Evolutionary conservation across 805 yeast species (phyloP), one percentile per base, ranked within the genome.

Genomic region (Ogataea paradorogensis): DNA sequence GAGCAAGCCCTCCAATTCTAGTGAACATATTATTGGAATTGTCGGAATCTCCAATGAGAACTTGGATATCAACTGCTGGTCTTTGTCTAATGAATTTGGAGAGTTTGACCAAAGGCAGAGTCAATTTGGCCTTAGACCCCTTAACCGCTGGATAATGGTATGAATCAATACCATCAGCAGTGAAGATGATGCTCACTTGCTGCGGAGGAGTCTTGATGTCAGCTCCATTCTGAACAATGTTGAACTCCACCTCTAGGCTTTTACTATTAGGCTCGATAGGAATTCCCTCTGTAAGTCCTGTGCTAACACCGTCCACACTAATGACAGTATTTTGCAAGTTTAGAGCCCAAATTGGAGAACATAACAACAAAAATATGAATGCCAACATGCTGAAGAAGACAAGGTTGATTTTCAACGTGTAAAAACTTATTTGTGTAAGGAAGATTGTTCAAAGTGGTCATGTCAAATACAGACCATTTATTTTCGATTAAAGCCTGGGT

Each of bases 401-500:
- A 21, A 14, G 21, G 13, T 9, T 29, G 25, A 30, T 30, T 25
- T 30, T 30, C 31, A 20, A 30, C 31, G 30, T 30, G 40, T 30
- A 24, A 27, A 34, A 34, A 30, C 22, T 35, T 30, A 13, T 11
- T 21, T 25, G 24, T 20, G 25, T 13, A 6, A 16, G 6, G 20
- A 7, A 29, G 13, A 5, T 18, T n/a, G 21, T 8, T 29, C 10
- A 3, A 14, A 8, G 15, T 13, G n/a, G 6, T 18, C 20, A 18
- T 18, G 6, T 18, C 6, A 18, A 18, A 18, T 6, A 5, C 6
- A 18, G 20, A 23, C 5, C 23, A 23, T 5, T 23, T 11, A 9
- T 23, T 23, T 6, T 18, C n/a, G 25, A 23, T 23, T 23, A 23
- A 23, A 23, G 76, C 75, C 74, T 68, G 75, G 66, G 78, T 73